phyloP scores from a whole-genome alignment of 2,329 filamentous ascomycete species.

The Colletotrichum incanum region DNA sequence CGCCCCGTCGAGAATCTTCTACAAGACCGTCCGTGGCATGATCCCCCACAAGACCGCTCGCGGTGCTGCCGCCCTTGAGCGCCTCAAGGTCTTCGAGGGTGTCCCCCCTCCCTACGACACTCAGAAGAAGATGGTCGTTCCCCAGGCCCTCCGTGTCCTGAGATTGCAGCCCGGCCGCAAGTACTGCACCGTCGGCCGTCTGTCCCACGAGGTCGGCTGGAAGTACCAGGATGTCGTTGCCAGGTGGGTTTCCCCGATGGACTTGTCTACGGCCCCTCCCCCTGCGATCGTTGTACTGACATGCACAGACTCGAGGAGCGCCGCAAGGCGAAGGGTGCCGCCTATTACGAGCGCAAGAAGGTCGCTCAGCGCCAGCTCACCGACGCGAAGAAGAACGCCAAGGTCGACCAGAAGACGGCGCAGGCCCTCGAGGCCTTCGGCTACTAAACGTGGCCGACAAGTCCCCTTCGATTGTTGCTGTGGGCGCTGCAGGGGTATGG shows the following conservation, averaged over 20 bases:
- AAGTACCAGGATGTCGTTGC: conserved; percentile 99
- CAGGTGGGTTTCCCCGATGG: conserved; percentile 76
- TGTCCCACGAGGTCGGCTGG: conserved; percentile 99
- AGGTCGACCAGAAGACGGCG: conserved; percentile 88
- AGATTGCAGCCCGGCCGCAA: conserved; percentile 99
- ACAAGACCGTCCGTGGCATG: conserved; percentile 99
- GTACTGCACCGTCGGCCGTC: conserved; percentile 99
- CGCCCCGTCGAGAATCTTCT: conserved; percentile 99
- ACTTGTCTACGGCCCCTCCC: background rate
- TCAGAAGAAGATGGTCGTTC: conserved; percentile 99
- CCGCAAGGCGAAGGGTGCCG: conserved; percentile 98
- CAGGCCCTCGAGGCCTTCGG: conserved; percentile 91
- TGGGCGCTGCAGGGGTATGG: conserved; percentile 8
- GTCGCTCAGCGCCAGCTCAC: conserved; percentile 89
- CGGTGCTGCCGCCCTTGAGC: conserved; percentile 95
- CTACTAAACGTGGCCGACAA: conserved; percentile 75
- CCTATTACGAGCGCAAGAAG: conserved; percentile 99
- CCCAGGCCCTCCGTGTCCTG: conserved; percentile 96
- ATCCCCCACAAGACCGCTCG: conserved; percentile 99
- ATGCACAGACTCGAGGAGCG: conserved; percentile 91
- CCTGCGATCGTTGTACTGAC: background rate
- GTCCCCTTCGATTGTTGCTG: conserved; percentile 29
- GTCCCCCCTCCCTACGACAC: conserved; percentile 99
- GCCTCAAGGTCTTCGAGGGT: conserved; percentile 99
- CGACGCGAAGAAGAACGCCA: conserved; percentile 93